Base-by-base conservation (phyloP, 345 rosid genomes). In the Pistacia vera region DNA sequence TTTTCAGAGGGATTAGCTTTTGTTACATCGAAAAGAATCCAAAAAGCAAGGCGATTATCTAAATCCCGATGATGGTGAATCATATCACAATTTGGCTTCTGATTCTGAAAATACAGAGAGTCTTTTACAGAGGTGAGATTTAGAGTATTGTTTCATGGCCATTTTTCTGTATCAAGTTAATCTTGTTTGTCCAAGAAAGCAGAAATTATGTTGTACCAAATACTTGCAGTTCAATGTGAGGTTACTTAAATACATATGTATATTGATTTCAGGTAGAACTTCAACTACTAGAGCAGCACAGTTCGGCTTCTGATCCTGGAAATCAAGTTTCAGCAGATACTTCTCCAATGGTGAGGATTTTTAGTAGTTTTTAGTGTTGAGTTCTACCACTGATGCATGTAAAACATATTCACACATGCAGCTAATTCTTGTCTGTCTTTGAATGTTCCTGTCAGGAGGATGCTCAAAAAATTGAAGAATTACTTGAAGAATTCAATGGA, bases 21-120 rank as follows among this genome's bases (percentile, higher is more conserved):
- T n/a, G 72, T 36, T 57, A 20, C 72, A 69, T 69, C 28, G 61
- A 54, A 55, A 33, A 16, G 56, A 35, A 70, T 35, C 22, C 51
- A 35, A 20, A 18, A 10, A 35, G 36, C 18, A 35, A 55, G 49
- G 9, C 4, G 9, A 55, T 33, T 36, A 17, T n/a, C 51, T 33
- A 49, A 70, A 16, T n/a, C n/a, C 20, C 11, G 73, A 59, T n/a
- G 66, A 41, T 7, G 41, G 56, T 46, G 44, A 46, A 25, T 11
- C 44, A 8, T 25, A 57, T 60, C 14, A 28, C 57, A 51, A 13
- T 71, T 44, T 59, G 75, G 28, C 44, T 16, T 59, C 38, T 59
- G 51, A 44, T 35, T 59, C 11, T 59, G 56, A 2, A 52, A 52
- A 52, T 52, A 38, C 41, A 38, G 41, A 38, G 41, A 38, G 41